phyloP scores from a whole-genome alignment of 805 yeast genomes.

The Cyberlindnera sargentensis region DNA sequence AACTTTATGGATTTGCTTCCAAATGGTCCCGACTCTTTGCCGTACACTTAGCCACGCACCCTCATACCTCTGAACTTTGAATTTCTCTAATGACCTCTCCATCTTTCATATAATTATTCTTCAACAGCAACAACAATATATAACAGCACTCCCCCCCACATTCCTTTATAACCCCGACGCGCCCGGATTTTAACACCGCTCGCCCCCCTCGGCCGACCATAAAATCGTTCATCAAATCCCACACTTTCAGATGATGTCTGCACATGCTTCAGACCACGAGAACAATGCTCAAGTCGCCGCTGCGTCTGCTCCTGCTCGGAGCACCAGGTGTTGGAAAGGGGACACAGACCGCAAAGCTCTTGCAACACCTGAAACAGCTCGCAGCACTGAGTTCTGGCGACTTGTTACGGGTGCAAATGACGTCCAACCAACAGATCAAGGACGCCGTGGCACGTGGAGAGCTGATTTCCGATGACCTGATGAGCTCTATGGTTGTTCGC shows the following conservation, averaged over 20 bases:
- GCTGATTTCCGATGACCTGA: conserved; percentile 65
- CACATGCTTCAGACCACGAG: background rate
- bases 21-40: too few species aligned
- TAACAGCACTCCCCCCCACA: too few species aligned
- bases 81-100: too few species aligned
- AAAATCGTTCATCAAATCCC: background rate
- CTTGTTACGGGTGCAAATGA: conserved; percentile 62
- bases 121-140: too few species aligned
- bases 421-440: conserved; percentile 46
- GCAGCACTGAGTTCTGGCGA: conserved; percentile 79
- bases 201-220: too few species aligned
- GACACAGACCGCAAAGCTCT: conserved; percentile 66
- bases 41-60: too few species aligned
- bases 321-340: conserved; percentile 98
- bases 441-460: conserved; percentile 53
- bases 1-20: too few species aligned
- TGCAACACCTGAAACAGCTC: conserved; percentile 40
- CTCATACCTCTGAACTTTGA: too few species aligned
- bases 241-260: background rate
- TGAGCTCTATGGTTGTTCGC: conserved; percentile 49
- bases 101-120: too few species aligned
- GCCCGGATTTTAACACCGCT: too few species aligned
- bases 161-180: too few species aligned
- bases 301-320: conserved; percentile 70
- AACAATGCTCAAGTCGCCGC: conserved; percentile 26